These are phyloP conservation scores for Globisporangium middletonii DNA, from an alignment of 352 stramenopile species.

Conservation along the genomic window DNA sequence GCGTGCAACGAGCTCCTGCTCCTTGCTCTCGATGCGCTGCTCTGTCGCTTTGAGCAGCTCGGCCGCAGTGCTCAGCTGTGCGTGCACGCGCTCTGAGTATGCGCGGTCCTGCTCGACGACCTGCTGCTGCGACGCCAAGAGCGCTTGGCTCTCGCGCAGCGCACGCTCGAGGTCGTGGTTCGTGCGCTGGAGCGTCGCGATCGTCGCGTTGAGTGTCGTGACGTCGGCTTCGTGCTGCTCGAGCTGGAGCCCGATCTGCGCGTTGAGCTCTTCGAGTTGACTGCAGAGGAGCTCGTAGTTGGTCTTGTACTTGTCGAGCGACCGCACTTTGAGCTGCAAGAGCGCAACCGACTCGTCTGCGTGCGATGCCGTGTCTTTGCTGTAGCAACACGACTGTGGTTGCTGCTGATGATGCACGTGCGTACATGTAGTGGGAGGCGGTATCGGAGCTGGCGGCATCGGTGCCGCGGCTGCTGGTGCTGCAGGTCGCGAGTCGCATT, in stretches of 20 bases:
- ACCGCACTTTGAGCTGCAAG: conserved; percentile 40
- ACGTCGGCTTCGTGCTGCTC: conserved; percentile 69
- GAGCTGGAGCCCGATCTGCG: conserved; percentile 59
- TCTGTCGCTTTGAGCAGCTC: conserved; percentile 56
- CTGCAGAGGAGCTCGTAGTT: conserved; percentile 76
- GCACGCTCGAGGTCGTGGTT: conserved; percentile 30
- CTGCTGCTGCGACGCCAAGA: conserved; percentile 16
- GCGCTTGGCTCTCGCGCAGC: conserved; percentile 15
- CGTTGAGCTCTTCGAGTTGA: conserved; percentile 61
- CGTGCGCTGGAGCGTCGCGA: conserved; percentile 25
- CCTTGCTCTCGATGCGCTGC: conserved; percentile 35
- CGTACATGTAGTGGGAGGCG: too few species aligned
- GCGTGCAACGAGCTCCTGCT: conserved; percentile 19
- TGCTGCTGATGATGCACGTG: too few species aligned
- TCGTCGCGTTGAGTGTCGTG: conserved; percentile 30
- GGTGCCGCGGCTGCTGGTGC: too few species aligned
- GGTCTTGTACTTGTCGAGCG: conserved; percentile 63
- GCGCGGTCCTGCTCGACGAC: conserved; percentile 33
- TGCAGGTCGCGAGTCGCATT: too few species aligned
- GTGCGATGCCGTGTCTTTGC: too few species aligned
- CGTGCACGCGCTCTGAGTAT: conserved; percentile 50
- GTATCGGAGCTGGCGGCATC: too few species aligned
- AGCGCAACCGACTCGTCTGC: conserved; percentile 2
- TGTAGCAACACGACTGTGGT: too few species aligned
- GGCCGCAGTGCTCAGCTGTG: conserved; percentile 49